Percentiles rank a stretch among this genome's conserved stretches.
Conservation (phyloP, 2,329 filamentous ascomycete genomes). For the Botryotinia convoluta region DNA sequence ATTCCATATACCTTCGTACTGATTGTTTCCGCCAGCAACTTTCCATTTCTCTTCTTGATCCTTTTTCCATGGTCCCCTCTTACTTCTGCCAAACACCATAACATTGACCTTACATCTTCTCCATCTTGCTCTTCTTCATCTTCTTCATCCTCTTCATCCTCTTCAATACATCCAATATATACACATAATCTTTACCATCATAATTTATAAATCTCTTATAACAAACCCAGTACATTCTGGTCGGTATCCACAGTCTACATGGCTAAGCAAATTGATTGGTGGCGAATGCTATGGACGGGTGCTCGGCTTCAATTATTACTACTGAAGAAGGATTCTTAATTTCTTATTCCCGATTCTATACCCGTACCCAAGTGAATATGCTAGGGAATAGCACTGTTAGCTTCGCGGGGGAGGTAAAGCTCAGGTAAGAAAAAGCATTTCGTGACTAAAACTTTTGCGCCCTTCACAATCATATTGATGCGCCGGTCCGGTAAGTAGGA, state of each 20-base stretch:
- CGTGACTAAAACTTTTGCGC: conserved; percentile 3
- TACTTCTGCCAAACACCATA: background rate
- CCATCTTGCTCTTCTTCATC: background rate
- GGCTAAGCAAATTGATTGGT: background rate
- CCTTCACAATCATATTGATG: background rate
- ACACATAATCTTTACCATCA: background rate
- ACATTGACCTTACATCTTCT: background rate
- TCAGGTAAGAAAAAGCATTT: conserved; percentile 5
- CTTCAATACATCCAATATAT: background rate
- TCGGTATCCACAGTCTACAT: conserved; percentile 1
- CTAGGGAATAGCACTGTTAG: background rate
- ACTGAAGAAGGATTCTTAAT: background rate
- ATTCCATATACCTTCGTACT: background rate
- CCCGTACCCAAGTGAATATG: background rate
- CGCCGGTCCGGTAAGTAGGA: background rate
- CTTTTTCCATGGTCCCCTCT: background rate
- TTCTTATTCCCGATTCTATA: background rate
- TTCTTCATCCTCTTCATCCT: background rate
- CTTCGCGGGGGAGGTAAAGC: background rate
- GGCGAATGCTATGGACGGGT: background rate
- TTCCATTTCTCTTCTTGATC: background rate
- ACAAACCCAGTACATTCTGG: background rate
- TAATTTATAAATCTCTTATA: background rate
- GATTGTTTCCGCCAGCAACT: background rate
- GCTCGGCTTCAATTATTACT: background rate